A percentile compares a stretch with the other conserved stretches of the same genome.
These are phyloP conservation scores for Lentinula aciculospora DNA, from an alignment of 768 basidiomycete genomes.

Conservation along the genomic window DNA sequence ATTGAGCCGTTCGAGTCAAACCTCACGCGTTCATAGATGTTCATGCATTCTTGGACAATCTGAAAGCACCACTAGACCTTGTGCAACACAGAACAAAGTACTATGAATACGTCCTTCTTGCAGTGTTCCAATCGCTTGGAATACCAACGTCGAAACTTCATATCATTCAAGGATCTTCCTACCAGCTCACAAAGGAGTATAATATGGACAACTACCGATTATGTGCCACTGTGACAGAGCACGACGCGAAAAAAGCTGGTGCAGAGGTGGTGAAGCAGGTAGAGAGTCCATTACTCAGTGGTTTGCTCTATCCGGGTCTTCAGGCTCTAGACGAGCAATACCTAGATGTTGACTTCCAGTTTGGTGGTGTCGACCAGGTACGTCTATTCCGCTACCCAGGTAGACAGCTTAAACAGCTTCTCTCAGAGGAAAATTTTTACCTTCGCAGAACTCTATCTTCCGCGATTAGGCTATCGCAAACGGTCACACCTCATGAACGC, in stretches of 20 bases:
- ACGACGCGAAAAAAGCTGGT: conserved; percentile 97
- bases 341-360: conserved; percentile 93
- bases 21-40: conserved; percentile 52
- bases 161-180: conserved; percentile 87
- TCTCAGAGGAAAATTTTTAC: conserved; percentile 96
- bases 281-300: conserved; percentile 84
- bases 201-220: conserved; percentile 93
- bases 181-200: conserved; percentile 90
- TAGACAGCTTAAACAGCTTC: not conserved
- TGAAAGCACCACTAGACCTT: conserved; percentile 92
- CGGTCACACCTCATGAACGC: conserved; percentile 97
- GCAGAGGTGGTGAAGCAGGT: conserved; percentile 99
- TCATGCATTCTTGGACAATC: conserved; percentile 95
- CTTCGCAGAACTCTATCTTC: conserved; percentile 94
- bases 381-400: conserved; percentile 14
- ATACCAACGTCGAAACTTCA: conserved; percentile 81
- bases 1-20: not conserved
- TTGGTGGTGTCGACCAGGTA: conserved; percentile 97
- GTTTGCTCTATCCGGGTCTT: conserved; percentile 90
- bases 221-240: conserved; percentile 87
- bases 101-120: conserved; percentile 76
- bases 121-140: conserved; percentile 84
- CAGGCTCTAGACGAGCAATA: conserved; percentile 98
- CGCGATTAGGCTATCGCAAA: conserved; percentile 86
- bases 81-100: conserved; percentile 85